Base-by-base conservation (phyloP, 805 yeast genomes). In the Pichia exigua region DNA sequence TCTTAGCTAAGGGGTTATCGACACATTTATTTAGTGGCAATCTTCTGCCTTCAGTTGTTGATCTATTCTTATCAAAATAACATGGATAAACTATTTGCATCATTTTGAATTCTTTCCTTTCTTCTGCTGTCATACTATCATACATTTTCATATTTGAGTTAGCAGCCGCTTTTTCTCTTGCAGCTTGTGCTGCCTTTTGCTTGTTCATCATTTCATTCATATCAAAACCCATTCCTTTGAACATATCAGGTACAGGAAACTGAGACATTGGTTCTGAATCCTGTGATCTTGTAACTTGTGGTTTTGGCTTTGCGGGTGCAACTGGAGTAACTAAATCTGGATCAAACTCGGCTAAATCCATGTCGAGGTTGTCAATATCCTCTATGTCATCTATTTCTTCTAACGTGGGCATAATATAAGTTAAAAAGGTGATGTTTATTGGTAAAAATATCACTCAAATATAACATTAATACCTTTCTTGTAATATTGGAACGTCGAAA, bases 331-430 rank as follows among this genome's bases (percentile, higher is more conserved):
- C 75, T 56, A 85, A 69, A 41, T 69, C 66, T 24, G 84, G 90
- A 67, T 90, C 97, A 57, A 89, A 85, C 71, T 92, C 95, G 4
- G 95, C 95, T 27, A 91, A 73, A 68, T 91, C 97, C 87, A 88
- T 85, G 61, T 92, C 97, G 82, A 89, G 74, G 71, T 90, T 83
- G 42, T 91, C 97, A 69, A 92, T 82, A 60, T 85, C 91, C 57
- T 87, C 95, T 62, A 81, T 86, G 65, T 85, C 90, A 51, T 73
- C 74, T 52, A 86, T 81, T 59, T 85, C 91, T 65, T 86, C 95
- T 51, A 86, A 65, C 35, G 71, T 73, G 13, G 95, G 94, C 83
- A 81, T 82, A 44, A 56, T 22, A 9, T 30, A 12, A 13, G 10
- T 13, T 15, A 30, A 7, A 11, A 13, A 12, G 3, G 35, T 30